Evolutionary conservation across 805 yeast species (phyloP), one percentile per base, ranked within the genome.

Genomic region (Allodekkera sacchari): DNA sequence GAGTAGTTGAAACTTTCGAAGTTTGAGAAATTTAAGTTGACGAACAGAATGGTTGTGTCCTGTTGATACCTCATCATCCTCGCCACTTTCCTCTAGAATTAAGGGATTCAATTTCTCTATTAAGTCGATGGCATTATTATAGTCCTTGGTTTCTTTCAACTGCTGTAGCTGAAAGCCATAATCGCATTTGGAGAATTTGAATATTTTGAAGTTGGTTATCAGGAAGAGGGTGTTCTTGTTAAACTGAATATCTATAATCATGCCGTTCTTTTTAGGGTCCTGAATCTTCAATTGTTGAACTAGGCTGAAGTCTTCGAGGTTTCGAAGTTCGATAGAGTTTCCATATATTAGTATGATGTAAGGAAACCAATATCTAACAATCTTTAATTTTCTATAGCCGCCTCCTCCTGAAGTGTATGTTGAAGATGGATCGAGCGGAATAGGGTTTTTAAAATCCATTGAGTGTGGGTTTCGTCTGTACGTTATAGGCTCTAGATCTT

Each of bases 91-190:
- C 8, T 33, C 38, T 39, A 35, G 52, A 45, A 45, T 41, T 10
- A 43, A 30, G 6, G 58, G 57, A 23, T 46, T 47, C n/a, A 56
- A 32, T 23, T 47, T 51, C 29, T 52, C 56, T 17, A 67, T 47
- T 13, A 74, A 41, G 9, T 55, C 47, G 12, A 73, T 68, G 1
- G 76, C 73, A 36, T 66, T 68, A 18, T 55, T 60, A 23, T 60
- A 53, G 22, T 51, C 50, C 13, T 53, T 44, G 7, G 34, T 22
- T 7, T 35, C 33, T 18, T 54, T 53, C 18, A 67, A 46, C 14
- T 48, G 45, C 7, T 45, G 38, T 7, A 67, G 40, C 36, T 62
- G 68, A n/a, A 36, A 39, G 17, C 47, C 42, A 33, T 51, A 63
- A 8, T 55, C 48, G 8, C 43, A 32, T 28, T 51, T 44, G 7